Evolutionary conservation across 2,329 filamentous ascomycete genomes (phyloP), one percentile per base, ranked within the genome.

Genomic region (Tolypocladium album): DNA sequence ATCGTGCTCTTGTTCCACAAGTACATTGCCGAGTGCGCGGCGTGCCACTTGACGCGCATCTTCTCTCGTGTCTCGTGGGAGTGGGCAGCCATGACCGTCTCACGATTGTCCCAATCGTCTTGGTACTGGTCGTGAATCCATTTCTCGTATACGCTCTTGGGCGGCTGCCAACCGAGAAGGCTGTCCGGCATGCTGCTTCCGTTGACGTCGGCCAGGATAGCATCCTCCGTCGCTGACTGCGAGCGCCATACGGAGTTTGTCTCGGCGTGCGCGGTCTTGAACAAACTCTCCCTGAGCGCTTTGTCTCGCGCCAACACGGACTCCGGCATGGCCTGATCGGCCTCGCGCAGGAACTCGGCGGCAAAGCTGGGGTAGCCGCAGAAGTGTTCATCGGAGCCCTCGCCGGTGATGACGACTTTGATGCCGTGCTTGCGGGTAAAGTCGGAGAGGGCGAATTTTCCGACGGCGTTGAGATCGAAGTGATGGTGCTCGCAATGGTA

Each of bases 331-430:
- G 74, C 63, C 9, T 56, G 57, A 63, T 84, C 82, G 1, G 74
- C 65, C 63, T 83, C 81, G 13, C 75, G 73, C 2, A 85, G 71
- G 58, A 75, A 76, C 58, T 83, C 80, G 0, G 74, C 68, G 0
- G 75, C 65, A 59, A 79, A 79, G 55, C 74, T 69, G 0, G 72
- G 68, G 62, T 84, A 85, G 38, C 82, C 82, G 2, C 72, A 76
- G 65, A 84, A 84, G 57, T 78, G 73, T 69, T 84, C 82, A 62
- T 84, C 82, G 11, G 79, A 69, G 5, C 79, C 80, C 64, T 82
- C 79, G 27, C 76, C 75, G 0, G 80, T 82, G 4, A 85, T 69
- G 3, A 85, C 76, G 5, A 83, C 81, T 61, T 82, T 82, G 66
- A 79, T 74, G 9, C 80, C 80, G 12, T 74, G 68, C 45, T 78